phyloP scores from a whole-genome alignment of 768 basidiomycete genomes.

The Leccinum fibrillosum region DNA sequence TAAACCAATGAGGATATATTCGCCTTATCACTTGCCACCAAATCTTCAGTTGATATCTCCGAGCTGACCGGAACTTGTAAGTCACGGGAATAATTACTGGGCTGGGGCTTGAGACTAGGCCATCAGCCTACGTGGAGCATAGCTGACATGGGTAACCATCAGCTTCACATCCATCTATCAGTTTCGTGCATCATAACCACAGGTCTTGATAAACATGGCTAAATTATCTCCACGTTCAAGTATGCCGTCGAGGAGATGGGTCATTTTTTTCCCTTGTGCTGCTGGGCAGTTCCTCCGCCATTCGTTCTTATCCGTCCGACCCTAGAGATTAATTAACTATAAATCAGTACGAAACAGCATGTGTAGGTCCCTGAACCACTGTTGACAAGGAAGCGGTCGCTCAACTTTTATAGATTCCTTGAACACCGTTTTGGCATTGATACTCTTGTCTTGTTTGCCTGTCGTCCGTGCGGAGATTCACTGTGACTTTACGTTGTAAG shows the following conservation, averaged over 20 bases:
- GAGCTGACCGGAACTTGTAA: neutral
- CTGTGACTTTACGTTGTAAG: slow-evolving; percentile 9
- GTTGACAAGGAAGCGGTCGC: neutral
- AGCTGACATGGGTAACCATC: slow-evolving; percentile 3
- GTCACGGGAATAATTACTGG: neutral
- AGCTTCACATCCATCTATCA: neutral
- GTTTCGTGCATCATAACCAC: neutral
- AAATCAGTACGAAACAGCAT: slow-evolving; percentile 3
- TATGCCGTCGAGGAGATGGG: neutral
- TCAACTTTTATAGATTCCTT: slow-evolving; percentile 5
- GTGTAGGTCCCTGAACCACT: slow-evolving; percentile 8
- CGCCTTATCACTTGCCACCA: neutral
- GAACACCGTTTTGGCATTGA: neutral
- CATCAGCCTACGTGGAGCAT: neutral
- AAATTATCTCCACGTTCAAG: slow-evolving; percentile 13
- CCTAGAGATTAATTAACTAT: neutral
- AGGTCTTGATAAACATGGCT: slow-evolving; percentile 9
- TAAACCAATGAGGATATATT: neutral
- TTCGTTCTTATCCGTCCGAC: neutral
- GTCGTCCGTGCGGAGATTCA: slow-evolving; percentile 8
- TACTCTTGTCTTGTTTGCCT: slow-evolving; percentile 9
- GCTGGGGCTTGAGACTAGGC: neutral
- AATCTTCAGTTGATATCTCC: neutral
- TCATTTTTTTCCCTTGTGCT: slow-evolving; percentile 5
- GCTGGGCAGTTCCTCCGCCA: slow-evolving; percentile 8